Base-by-base conservation (phyloP, 164 flowering plant species). In the Cinnamomum chago region DNA sequence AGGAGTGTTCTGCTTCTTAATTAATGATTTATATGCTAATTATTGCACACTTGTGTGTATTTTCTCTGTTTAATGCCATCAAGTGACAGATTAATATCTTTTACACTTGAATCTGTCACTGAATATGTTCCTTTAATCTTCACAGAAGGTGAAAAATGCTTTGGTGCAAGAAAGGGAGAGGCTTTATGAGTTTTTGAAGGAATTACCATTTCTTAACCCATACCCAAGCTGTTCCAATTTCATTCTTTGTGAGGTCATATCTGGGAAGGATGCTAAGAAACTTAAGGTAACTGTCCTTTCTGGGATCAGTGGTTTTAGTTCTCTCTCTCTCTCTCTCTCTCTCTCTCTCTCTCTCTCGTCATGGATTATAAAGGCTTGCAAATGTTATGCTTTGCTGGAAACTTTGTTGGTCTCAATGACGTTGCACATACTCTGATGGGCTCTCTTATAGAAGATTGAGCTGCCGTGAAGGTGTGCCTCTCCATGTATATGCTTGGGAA, bases 221-320 rank as follows among this genome's bases (percentile, higher is more conserved):
- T 91, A 77, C 76, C 97, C 98, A 70, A 94, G 98, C 83, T 76
- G 89, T 81, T 94, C 99, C 1, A 96, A 96, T 85, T 96, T 96
- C 82, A 94, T 96, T 80, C 97, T 96, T 58, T 96, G 98, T 74
- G 90, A 88, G 82, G 98, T 94, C 75, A 88, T 86, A 62, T 75
- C 86, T 5, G 96, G 93, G 75, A 84, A 74, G 88, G 95, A 94
- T 84, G 92, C 99, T 5, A 94, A 94, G 88, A 89, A 94, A 82
- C 83, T 96, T 22, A 96, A 94, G 99, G 99, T 95, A 88, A 27
- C 33, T 35, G 14, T 30, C 27, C 28, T 75, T 6, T 68, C 10
- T 17, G 25, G 40, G 17, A 68, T 22, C 11, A 50, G 24, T 22
- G 23, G 18, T 47, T 68, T 68, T 68, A 40, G 20, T 18, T 17